Percentiles rank a stretch among this genome's conserved stretches.
Evolutionary conservation across 2,329 filamentous ascomycete genomes (phyloP).

Genomic region (Arthrobotrys megalospora): DNA sequence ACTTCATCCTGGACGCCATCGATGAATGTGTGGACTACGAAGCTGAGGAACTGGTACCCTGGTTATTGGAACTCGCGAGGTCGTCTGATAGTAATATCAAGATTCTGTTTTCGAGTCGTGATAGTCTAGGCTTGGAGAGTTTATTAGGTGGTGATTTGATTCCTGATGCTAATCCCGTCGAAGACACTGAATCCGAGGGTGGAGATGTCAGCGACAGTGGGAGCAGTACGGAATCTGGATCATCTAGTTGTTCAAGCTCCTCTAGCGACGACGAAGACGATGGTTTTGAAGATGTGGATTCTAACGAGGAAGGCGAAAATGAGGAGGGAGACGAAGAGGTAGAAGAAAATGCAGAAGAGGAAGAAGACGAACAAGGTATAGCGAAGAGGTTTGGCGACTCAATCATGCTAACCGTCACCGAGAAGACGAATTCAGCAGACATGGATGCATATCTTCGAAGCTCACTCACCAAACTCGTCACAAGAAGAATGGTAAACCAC

Average conservation of each 20-base stretch:
- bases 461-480: constrained; percentile 49
- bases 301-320: not conserved
- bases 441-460: constrained; percentile 51
- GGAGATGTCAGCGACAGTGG: constrained; percentile 11
- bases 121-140: constrained; percentile 43
- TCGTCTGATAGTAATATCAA: constrained; percentile 46
- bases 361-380: not conserved
- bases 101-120: constrained; percentile 49
- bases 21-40: constrained; percentile 58
- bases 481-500: constrained; percentile 49
- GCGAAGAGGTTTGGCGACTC: constrained; percentile 40
- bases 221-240: not conserved
- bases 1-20: constrained; percentile 48
- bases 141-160: constrained; percentile 9
- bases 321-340: constrained; percentile 6
- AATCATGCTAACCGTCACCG: constrained; percentile 49
- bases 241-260: not conserved
- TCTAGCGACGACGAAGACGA: not conserved
- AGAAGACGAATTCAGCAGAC: constrained; percentile 55
- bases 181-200: constrained; percentile 22
- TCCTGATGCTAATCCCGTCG: not conserved
- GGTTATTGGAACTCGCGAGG: constrained; percentile 45
- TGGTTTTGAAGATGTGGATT: not conserved
- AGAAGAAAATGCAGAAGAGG: not conserved
- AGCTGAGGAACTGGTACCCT: constrained; percentile 41